Evolutionary conservation across 1,139 yeast species (phyloP), one percentile per base, ranked within the genome.

Genomic region (Pichia norvegensis): DNA sequence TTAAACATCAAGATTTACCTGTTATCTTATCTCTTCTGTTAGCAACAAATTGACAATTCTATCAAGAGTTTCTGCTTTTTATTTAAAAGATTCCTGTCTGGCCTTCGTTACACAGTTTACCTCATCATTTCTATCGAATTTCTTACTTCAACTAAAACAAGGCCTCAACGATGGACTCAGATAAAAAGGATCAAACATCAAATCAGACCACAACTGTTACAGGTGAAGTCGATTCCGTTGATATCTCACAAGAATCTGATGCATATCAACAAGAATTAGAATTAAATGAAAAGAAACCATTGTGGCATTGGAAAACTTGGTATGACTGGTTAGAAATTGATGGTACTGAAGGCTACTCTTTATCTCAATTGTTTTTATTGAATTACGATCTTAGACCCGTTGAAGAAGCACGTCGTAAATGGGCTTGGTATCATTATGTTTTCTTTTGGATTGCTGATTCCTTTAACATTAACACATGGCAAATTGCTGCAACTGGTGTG

Each of bases 381-480:
- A 85, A 85, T 63, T 70, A 73, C 52, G 95, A 86, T 66, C 71
- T 86, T 57, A 74, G 76, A 53, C 95, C 95, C 0, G 90, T 86
- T 2, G 85, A 82, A 56, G 71, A 67, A 22, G 73, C 67, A 16
- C 70, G 86, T 60, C 71, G 95, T 60, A 72, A 74, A 21, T 86
- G 95, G 95, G 69, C 77, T 29, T 84, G 94, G 92, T 80, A 70
- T 63, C 84, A 85, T 59, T 86, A 69, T 59, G 79, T 81, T 13
- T 79, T 76, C 50, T 85, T 85, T 57, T 86, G 95, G 95, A 65
- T 85, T 47, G 87, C 95, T 1, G 95, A 85, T 61, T 78, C 94
- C 29, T 84, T 86, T 67, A 86, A 86, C 62, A 80, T 87, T 56
- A 85, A 84, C 61, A 85, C 95, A 14, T 85, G 94, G 90, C 92